phyloP scores from a whole-genome alignment of 345 rosid genomes.

The Brassica nigra region DNA sequence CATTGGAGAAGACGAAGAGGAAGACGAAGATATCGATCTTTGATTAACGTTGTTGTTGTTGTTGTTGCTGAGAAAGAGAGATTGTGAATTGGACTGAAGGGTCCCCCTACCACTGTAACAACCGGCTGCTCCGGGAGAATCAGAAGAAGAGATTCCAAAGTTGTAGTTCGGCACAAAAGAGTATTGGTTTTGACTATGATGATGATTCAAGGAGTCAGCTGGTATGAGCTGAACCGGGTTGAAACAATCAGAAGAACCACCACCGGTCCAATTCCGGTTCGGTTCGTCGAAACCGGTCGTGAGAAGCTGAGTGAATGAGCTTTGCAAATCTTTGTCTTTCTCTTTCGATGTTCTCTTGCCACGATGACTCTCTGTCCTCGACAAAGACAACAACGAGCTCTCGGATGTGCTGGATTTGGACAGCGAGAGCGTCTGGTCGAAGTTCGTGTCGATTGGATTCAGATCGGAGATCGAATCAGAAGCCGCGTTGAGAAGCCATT shows the following conservation, averaged over 20 bases:
- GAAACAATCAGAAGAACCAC: constrained; percentile 55
- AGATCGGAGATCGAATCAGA: constrained; percentile 79
- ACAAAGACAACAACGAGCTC: constrained; percentile 73
- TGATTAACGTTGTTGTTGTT: constrained; percentile 48
- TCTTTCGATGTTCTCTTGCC: constrained; percentile 79
- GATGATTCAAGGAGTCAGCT: constrained; percentile 32
- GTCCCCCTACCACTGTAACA: constrained; percentile 98
- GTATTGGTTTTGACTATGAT: constrained; percentile 34
- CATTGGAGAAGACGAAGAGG: constrained; percentile 42
- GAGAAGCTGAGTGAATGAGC: constrained; percentile 87
- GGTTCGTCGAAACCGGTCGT: constrained; percentile 52
- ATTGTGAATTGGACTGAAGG: constrained; percentile 99
- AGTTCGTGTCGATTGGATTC: constrained; percentile 61
- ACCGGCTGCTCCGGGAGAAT: constrained; percentile 41
- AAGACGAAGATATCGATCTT: constrained; percentile 53
- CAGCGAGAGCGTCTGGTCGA: constrained; percentile 43
- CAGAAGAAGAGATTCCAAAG: constrained; percentile 73
- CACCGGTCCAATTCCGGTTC: constrained; percentile 50
- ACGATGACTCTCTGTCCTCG: constrained; percentile 70
- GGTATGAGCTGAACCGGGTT: constrained; percentile 52
- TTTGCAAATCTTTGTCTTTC: constrained; percentile 61
- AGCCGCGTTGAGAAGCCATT: constrained; percentile 89
- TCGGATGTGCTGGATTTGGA: constrained; percentile 90
- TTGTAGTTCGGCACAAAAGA: constrained; percentile 77
- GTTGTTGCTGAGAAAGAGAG: constrained; percentile 34